Evolutionary conservation across 163 green algal genomes (phyloP).

Genomic region (Trebouxiophyceae sp.): DNA sequence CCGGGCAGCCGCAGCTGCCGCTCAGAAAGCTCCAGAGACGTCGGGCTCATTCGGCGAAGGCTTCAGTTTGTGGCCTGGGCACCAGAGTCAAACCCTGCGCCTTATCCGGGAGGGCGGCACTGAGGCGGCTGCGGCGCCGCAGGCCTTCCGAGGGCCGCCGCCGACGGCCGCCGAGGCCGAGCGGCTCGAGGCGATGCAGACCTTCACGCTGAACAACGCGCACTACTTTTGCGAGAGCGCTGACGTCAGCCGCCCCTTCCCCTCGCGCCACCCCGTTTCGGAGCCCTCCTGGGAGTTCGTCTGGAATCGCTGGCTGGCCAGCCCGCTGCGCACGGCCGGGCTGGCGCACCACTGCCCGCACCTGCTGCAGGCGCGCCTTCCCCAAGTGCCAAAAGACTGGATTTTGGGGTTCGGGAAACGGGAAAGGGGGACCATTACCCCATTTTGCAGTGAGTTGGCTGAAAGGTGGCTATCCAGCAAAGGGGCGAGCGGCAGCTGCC

Average conservation of each 20-base stretch:
- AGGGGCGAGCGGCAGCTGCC: too few relatives aligned
- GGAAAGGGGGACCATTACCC: too few relatives aligned
- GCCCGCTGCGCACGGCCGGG: constrained; percentile 54
- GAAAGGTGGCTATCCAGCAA: too few relatives aligned
- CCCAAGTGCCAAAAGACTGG: too few relatives aligned
- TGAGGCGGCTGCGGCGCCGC: too few relatives aligned
- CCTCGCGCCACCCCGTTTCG: constrained; percentile 31
- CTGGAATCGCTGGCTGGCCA: constrained; percentile 87
- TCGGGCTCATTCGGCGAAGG: too few relatives aligned
- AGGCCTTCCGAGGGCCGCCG: not conserved
- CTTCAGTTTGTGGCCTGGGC: not conserved
- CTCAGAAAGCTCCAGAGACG: too few relatives aligned
- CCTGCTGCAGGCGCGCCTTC: constrained; percentile 81
- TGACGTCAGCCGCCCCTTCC: constrained; percentile 90
- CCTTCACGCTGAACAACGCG: constrained; percentile 39
- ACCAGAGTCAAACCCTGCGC: too few relatives aligned
- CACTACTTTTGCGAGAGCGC: constrained; percentile 93
- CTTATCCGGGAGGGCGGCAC: too few relatives aligned
- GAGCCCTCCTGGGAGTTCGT: constrained; percentile 79
- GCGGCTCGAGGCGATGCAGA: constrained; percentile 12
- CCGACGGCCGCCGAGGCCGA: constrained; percentile 26
- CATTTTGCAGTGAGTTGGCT: too few relatives aligned
- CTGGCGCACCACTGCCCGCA: constrained; percentile 71
- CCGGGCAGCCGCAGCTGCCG: too few relatives aligned
- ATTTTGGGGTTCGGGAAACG: too few relatives aligned